Conservation (phyloP, 192 early-diverging fungal species). For the Dissophora globulifera region DNA sequence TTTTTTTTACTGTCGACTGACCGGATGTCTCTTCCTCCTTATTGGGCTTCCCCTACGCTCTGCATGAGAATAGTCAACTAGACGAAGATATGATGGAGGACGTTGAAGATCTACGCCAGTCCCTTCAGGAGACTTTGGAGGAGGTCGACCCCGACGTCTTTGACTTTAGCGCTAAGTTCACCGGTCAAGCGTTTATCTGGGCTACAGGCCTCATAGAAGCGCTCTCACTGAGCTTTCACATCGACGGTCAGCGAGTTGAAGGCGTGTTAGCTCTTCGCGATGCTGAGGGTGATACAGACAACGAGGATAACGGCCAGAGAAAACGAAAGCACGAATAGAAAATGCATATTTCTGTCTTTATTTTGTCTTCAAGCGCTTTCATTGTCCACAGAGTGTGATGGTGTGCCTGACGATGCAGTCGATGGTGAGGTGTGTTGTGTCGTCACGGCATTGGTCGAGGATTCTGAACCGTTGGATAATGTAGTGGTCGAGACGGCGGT, state of each 20-base stretch:
- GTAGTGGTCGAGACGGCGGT: no score
- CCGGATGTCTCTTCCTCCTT: background rate
- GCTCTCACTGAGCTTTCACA: constrained; percentile 26
- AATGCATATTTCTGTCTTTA: background rate
- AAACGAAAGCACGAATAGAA: constrained; percentile 10
- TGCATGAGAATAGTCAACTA: constrained; percentile 40
- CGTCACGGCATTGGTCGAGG: no score
- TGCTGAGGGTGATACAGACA: background rate
- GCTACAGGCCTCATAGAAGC: constrained; percentile 27
- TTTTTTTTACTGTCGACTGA: background rate
- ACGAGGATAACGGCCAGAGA: background rate
- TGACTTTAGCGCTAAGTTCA: constrained; percentile 28
- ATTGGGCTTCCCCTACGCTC: no score
- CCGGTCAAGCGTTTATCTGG: constrained; percentile 32
- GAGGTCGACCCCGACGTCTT: constrained; percentile 11
- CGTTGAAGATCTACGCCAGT: constrained; percentile 25
- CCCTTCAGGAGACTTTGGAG: constrained; percentile 31
- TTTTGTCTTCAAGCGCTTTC: background rate
- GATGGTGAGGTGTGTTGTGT: background rate
- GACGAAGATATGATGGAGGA: constrained; percentile 41
- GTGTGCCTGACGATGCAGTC: background rate
- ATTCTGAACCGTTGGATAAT: no score
- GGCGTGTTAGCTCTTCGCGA: constrained; percentile 20
- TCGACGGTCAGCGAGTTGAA: constrained; percentile 11
- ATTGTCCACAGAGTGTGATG: background rate